Evolutionary conservation across 2,329 filamentous ascomycete species (phyloP), one percentile per base, ranked within the genome.

Genomic region (Pyricularia pennisetigena): DNA sequence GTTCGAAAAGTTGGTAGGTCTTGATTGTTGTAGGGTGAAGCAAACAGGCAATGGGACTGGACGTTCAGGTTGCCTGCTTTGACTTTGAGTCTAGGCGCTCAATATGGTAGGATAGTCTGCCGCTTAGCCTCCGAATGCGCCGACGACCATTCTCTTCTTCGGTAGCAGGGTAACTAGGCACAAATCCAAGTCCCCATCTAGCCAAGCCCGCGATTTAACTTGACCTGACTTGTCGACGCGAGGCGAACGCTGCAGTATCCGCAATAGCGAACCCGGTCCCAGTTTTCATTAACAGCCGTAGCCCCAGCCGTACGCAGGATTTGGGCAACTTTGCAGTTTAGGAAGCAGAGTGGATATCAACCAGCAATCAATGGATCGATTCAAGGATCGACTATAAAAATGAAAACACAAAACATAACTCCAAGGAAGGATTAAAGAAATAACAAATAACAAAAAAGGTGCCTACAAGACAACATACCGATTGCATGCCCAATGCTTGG

Each of bases 401-500:
- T 1, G 12, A 61, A 61, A 61, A n/a, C 1, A 10, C 20, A 59
- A 24, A 14, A 14, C 57, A 26, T 4, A 61, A 61, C 3, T 32
- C 5, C 30, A 32, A 32, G 4, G 30, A 9, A 32, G 12, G 12
- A 59, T 9, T n/a, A 61, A 61, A 4, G 28, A 14, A 5, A n/a
- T 24, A 61, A 61, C 24, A 26, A 26, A 26, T 29, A 29, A 14
- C 14, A 26, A 28, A 61, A 61, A 62, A 14, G 26, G 16, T 0
- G 59, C 7, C 41, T 20, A 49, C 41, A 24, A 62, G 23, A 62
- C 23, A 26, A 76, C 79, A 71, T 79, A 85, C 83, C 83, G 75
- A 85, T 85, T 72, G 35, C 64, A 57, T 66, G 65, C 35, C 82
- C 83, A 72, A 62, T 62, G 59, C 59, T 62, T 62, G 59, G 59